Conservation (phyloP, 148 eudicot species). For the Chenopodium berlandieri region DNA sequence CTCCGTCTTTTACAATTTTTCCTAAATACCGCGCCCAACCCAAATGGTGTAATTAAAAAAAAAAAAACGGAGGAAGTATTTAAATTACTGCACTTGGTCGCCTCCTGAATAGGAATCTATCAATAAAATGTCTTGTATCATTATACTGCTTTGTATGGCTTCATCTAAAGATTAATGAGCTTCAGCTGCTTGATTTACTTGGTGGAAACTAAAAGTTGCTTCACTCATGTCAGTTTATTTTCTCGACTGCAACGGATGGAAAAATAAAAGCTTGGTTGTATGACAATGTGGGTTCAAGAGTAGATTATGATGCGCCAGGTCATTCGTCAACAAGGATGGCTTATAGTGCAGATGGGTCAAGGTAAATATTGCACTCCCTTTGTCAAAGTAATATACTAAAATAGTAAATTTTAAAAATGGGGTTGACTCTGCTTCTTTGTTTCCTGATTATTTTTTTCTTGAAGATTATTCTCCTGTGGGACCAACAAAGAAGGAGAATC, state of each 20-base stretch:
- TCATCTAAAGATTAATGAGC: neutral
- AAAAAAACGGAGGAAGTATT: too few species aligned
- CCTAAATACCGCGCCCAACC: too few species aligned
- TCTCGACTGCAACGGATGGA: slow-evolving; percentile 88
- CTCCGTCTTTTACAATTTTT: too few species aligned
- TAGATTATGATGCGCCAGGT: slow-evolving; percentile 97
- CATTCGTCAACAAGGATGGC: slow-evolving; percentile 82
- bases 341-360: slow-evolving; percentile 87
- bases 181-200: neutral
- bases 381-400: neutral
- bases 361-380: slow-evolving; percentile 39
- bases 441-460: neutral
- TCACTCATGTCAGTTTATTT: slow-evolving; percentile 60
- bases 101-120: neutral
- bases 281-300: slow-evolving; percentile 81
- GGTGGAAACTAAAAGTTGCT: neutral
- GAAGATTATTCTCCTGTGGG: slow-evolving; percentile 92
- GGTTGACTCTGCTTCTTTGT: neutral
- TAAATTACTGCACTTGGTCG: too few species aligned
- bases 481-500: slow-evolving; percentile 95
- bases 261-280: slow-evolving; percentile 98
- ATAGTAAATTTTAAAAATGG: neutral
- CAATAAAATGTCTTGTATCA: neutral
- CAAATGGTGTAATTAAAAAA: too few species aligned
- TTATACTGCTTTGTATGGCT: neutral